Base-by-base conservation (phyloP, 2,329 filamentous ascomycete genomes). In the Monilinia fructicola region DNA sequence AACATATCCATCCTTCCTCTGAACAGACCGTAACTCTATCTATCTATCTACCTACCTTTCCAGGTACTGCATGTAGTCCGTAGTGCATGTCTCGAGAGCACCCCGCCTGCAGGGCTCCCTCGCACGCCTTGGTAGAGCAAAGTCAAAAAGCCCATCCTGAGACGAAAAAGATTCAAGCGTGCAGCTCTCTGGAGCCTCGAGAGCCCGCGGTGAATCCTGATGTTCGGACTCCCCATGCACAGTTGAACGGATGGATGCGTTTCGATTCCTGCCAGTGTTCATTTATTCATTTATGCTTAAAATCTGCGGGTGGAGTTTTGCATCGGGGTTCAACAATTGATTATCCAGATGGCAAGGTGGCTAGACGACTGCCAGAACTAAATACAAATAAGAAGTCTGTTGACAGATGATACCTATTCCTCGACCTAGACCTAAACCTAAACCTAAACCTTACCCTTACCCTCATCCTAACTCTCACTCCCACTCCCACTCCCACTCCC, bases 41-140 rank as follows among this genome's bases (percentile, higher is more conserved):
- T 21, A 46, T n/a, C 21, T 6, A n/a, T 2, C 10, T 9, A 48
- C 12, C 38, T 40, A 40, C n/a, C n/a, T n/a, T n/a, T n/a, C n/a
- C n/a, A 16, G 40, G 14, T 4, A 14, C 40, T 1, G 40, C 16
- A 14, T n/a, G n/a, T n/a, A n/a, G n/a, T n/a, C 40, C 4, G 12
- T 42, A 16, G 40, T 42, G 2, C 12, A 14, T 16, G 16, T 5
- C 12, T 16, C 11, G 1, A 16, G 6, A 28, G 21, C 46, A 14
- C 26, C 56, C 56, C 42, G 21, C 40, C 26, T 59, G 56, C 56
- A 59, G 28, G 56, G 42, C 55, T 59, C 42, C 48, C 48, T 12
- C 42, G 48, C 9, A 35, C 35, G 16, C 42, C 42, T 59, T 18
- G 18, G 48, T 31, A 48, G 6, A 48, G n/a, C 23, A 31, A 14